Percentiles rank a stretch among this genome's conserved stretches.
Evolutionary conservation across 2,329 filamentous ascomycete genomes (phyloP).

Genomic region (Hysterium pulicare): DNA sequence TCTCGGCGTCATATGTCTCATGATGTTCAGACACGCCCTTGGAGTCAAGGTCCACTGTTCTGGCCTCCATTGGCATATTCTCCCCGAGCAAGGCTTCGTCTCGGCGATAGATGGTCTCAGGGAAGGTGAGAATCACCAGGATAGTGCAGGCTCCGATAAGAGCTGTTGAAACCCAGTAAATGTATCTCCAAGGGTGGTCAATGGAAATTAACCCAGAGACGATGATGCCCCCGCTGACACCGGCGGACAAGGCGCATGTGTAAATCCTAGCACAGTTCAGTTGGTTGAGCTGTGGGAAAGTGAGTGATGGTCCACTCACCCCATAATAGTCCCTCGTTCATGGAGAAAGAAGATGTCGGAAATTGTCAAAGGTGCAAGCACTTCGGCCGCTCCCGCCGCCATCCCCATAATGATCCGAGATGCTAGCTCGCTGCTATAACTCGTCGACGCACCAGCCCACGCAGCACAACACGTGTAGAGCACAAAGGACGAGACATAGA

Average conservation of each 20-base stretch:
- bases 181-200: conserved; percentile 48
- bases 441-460: conserved; percentile 17
- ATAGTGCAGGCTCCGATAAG: conserved; percentile 49
- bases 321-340: conserved; percentile 53
- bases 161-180: conserved; percentile 52
- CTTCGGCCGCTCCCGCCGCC: conserved; percentile 53
- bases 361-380: conserved; percentile 49
- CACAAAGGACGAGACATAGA: conserved; percentile 25
- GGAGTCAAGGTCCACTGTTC: too few species aligned
- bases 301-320: conserved; percentile 29
- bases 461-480: conserved; percentile 16
- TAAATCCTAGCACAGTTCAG: too few species aligned
- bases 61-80: not conserved
- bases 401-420: conserved; percentile 53
- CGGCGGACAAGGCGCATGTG: conserved; percentile 21
- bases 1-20: too few species aligned
- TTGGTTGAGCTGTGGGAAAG: too few species aligned
- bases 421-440: conserved; percentile 30
- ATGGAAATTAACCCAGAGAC: conserved; percentile 47
- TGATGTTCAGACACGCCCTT: too few species aligned
- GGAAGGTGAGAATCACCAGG: conserved; percentile 52
- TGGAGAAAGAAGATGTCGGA: conserved; percentile 58
- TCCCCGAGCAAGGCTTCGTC: conserved; percentile 6
- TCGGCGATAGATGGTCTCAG: conserved; percentile 52
- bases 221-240: conserved; percentile 29